Evolutionary conservation across 176 grass and related monocot genomes (phyloP), one percentile per base, ranked within the genome.

Genomic region (Aegilops bicornis): DNA sequence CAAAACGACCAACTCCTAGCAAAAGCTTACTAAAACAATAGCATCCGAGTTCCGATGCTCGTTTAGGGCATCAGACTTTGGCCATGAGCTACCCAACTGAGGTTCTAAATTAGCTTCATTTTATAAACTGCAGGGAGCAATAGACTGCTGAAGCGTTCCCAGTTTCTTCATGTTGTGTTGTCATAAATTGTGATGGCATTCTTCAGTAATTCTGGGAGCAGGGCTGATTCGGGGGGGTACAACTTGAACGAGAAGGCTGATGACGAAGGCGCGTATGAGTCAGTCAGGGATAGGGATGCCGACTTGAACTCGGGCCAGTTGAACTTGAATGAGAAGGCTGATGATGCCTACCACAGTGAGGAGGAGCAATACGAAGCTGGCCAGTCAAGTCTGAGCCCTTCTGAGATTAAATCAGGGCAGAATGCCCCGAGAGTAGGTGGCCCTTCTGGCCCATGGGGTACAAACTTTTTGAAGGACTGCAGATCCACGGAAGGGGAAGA

Each of bases 181-280:
- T 0, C 76, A 90, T 91, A 75, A 89, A 39, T 16, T 88, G 69
- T 81, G 59, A 98, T 98, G 97, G 94, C 97, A 79, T 98, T 96
- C 90, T 98, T 95, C 86, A 92, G 94, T 76, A 95, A 94, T 72
- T 98, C 86, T 33, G 92, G 89, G 48, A 92, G 76, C 92, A 90
- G 81, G 61, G 91, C 93, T 77, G 90, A 92, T 64, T 94, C 92
- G 2, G 86, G 86, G 54, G 90, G 86, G 33, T 91, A 94, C 79
- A 89, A 96, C 89, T 86, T 98, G 81, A 96, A 94, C 63, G 94
- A 91, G 71, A 98, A 92, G 79, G 92, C 86, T 5, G 92, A 94
- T 8, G 93, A 86, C 35, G 90, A 89, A 13, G 83, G 66, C 14
- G 78, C 74, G 7, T 91, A 85, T 1, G 89, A 87, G 63, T 95